These are phyloP conservation scores for Obba rivulosa DNA, from an alignment of 768 basidiomycete genomes.

Conservation along the genomic window DNA sequence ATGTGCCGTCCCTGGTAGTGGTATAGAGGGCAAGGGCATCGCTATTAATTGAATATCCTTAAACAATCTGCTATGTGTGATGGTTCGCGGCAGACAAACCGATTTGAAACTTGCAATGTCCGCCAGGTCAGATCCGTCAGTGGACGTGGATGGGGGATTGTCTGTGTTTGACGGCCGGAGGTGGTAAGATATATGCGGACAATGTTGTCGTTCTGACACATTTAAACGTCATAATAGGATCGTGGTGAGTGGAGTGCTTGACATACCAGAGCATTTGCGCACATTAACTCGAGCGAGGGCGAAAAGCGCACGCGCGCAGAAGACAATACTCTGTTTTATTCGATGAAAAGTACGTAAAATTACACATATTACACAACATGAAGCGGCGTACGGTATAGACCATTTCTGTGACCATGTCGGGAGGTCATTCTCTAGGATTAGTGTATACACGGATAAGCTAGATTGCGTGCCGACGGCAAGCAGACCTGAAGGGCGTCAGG, in stretches of 20 bases:
- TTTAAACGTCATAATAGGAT: constrained; percentile 1
- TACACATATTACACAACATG: constrained; percentile 1
- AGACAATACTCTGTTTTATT: constrained; percentile 36
- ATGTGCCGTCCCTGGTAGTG: constrained; percentile 72
- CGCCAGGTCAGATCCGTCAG: constrained; percentile 71
- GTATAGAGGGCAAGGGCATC: constrained; percentile 80
- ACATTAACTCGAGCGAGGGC: constrained; percentile 57
- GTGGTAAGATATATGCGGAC: constrained; percentile 71
- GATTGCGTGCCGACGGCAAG: constrained; percentile 62
- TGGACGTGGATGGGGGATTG: constrained; percentile 68
- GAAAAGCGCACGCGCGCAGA: constrained; percentile 57
- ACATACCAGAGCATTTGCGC: constrained; percentile 46
- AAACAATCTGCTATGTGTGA: constrained; percentile 3
- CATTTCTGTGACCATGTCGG: constrained; percentile 83
- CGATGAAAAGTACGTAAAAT: constrained; percentile 7
- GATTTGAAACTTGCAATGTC: constrained; percentile 59
- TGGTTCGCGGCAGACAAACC: constrained; percentile 37
- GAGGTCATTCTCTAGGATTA: constrained; percentile 76
- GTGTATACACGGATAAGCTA: constrained; percentile 67
- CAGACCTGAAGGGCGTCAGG: constrained; percentile 47
- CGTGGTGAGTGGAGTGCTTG: constrained; percentile 35
- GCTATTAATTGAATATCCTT: constrained; percentile 29
- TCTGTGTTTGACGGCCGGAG: constrained; percentile 62
- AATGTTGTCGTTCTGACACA: constrained; percentile 45
- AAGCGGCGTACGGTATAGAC: constrained; percentile 48